These are phyloP conservation scores for Letharia lupina DNA, from an alignment of 495 filamentous ascomycete genomes.

Conservation along the genomic window DNA sequence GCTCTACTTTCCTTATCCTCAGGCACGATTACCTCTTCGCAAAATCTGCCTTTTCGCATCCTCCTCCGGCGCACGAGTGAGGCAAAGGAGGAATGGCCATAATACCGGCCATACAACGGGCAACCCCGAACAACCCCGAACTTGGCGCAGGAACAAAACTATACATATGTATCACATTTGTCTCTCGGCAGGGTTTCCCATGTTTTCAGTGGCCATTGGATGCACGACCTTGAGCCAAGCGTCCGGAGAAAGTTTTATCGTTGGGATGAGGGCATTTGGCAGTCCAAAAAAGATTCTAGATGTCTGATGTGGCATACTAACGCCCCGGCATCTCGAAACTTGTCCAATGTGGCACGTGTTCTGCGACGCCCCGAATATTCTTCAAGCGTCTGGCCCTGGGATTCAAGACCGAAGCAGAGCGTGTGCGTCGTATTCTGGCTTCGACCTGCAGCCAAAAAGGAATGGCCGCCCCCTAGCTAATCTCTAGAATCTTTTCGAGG, in stretches of 20 bases:
- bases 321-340: not conserved
- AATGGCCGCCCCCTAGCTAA: not conserved
- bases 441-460: not conserved
- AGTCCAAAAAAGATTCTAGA: not conserved
- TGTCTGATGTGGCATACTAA: too few species aligned
- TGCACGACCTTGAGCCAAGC: not conserved
- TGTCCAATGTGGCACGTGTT: not conserved
- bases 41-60: not conserved
- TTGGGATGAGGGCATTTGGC: not conserved
- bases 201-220: not conserved
- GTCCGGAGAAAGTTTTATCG: not conserved
- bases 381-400: not conserved
- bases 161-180: not conserved
- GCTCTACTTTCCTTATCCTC: not conserved
- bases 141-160: not conserved
- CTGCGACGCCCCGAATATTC: not conserved
- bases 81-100: not conserved
- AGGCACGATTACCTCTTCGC: not conserved
- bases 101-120: not conserved
- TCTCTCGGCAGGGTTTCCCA: not conserved
- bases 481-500: not conserved
- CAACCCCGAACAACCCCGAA: not conserved
- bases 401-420: not conserved
- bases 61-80: not conserved
- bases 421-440: not conserved